Evolutionary conservation across 208 protist species (phyloP).

Genomic region (Acanthamoeba royreba): DNA sequence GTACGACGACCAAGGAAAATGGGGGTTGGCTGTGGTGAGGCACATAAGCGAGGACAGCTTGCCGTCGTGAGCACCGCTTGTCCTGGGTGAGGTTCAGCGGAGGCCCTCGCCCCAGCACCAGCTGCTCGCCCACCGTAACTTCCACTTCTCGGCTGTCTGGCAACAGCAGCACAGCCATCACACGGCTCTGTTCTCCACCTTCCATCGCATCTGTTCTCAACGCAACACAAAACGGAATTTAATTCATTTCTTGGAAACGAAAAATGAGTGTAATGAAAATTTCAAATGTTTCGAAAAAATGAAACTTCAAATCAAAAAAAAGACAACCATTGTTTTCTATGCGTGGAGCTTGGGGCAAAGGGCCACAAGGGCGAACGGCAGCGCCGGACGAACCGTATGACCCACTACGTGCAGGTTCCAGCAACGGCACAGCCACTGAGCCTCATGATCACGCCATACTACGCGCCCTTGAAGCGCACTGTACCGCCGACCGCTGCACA

Average conservation of each 20-base stretch:
- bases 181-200: not conserved
- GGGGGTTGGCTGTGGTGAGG: not conserved
- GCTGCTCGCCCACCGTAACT: not conserved
- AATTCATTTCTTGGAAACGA: too few species aligned
- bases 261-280: too few species aligned
- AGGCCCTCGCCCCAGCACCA: not conserved
- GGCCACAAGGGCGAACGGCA: not conserved
- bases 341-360: too few species aligned
- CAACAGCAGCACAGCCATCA: not conserved
- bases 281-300: not conserved
- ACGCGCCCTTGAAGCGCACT: conserved; percentile 41
- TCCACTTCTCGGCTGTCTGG: not conserved
- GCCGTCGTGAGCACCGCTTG: not conserved
- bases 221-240: too few species aligned
- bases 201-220: too few species aligned
- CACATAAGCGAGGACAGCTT: not conserved
- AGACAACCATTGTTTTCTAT: too few species aligned
- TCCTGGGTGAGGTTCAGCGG: not conserved
- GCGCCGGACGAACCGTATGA: not conserved
- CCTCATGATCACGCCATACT: conserved; percentile 55
- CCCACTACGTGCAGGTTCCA: conserved; percentile 50
- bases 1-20: not conserved
- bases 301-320: too few species aligned
- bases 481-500: not conserved
- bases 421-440: conserved; percentile 56